Evolutionary conservation across 2,329 filamentous ascomycete genomes (phyloP).

Genomic region (Penicillium italicum): DNA sequence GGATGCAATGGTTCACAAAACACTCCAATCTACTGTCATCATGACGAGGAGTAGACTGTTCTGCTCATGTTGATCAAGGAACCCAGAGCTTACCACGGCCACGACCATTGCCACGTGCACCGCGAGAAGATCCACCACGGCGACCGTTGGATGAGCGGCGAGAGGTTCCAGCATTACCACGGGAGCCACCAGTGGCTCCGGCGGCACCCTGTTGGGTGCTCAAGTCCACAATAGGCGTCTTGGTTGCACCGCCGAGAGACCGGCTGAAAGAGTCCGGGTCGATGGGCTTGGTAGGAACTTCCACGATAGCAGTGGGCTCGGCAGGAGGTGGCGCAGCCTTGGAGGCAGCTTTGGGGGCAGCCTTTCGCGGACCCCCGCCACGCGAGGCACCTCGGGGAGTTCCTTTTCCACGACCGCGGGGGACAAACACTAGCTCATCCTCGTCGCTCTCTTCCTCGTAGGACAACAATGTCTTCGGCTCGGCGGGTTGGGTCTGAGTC

Average conservation of each 20-base stretch:
- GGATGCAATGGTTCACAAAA: constrained; percentile 18
- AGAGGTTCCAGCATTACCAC: constrained; percentile 34
- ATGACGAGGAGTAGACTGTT: constrained; percentile 19
- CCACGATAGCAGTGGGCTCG: constrained; percentile 33
- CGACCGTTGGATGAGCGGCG: constrained; percentile 32
- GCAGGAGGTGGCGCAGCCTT: constrained; percentile 21
- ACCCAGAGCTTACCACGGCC: constrained; percentile 46
- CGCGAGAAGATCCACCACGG: constrained; percentile 36
- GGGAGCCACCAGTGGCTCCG: constrained; percentile 23
- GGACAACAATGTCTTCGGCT: constrained; percentile 45
- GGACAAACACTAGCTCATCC: constrained; percentile 48
- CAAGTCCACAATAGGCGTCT: constrained; percentile 30
- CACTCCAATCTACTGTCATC: constrained; percentile 14
- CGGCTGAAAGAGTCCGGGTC: constrained; percentile 50
- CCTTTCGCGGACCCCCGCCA: constrained; percentile 30
- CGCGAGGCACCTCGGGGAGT: constrained; percentile 28
- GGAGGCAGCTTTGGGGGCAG: constrained; percentile 28
- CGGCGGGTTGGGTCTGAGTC: constrained; percentile 31
- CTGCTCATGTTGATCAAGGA: constrained; percentile 35
- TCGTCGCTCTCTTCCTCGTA: constrained; percentile 50
- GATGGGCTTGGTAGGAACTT: constrained; percentile 47
- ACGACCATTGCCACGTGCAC: constrained; percentile 36
- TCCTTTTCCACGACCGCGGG: constrained; percentile 40
- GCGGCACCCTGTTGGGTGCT: constrained; percentile 29
- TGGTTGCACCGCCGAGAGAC: constrained; percentile 31